Conservation (phyloP, 129 eudicot species). For the Pulicaria dysenterica region DNA sequence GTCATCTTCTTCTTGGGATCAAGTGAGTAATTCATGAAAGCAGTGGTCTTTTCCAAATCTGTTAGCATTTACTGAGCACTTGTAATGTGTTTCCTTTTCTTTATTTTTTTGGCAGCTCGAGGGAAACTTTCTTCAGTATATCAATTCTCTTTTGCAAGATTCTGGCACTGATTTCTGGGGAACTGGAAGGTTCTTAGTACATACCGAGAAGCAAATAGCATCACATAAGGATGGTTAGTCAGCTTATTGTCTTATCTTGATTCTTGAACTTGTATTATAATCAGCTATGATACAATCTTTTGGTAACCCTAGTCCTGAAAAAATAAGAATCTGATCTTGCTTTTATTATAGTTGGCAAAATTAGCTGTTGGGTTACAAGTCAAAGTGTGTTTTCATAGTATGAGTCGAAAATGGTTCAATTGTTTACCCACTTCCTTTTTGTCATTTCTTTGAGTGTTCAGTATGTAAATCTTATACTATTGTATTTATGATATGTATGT, state of each 20-base stretch:
- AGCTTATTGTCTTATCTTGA: conserved; percentile 3
- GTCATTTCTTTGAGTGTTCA: not conserved
- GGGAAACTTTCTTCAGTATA: conserved; percentile 50
- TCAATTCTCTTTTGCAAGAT: conserved; percentile 53
- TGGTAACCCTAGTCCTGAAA: not conserved
- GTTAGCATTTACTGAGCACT: conserved; percentile 33
- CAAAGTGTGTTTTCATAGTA: not conserved
- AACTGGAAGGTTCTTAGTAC: conserved; percentile 71
- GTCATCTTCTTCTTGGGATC: conserved; percentile 84
- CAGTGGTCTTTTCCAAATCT: not conserved
- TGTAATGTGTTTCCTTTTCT: conserved; percentile 4
- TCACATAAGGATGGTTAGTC: conserved; percentile 69
- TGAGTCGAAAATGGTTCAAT: not conserved
- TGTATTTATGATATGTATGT: not conserved
- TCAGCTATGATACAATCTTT: not conserved
- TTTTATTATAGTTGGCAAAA: not conserved
- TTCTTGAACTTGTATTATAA: not conserved
- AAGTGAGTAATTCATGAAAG: conserved; percentile 43
- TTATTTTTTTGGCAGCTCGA: conserved; percentile 66
- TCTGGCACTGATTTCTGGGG: conserved; percentile 67
- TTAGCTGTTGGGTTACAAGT: conserved; percentile 1
- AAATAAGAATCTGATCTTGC: not conserved
- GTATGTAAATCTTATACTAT: not conserved
- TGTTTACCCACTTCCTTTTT: not conserved
- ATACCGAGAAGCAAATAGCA: conserved; percentile 70